Evolutionary conservation across 2,329 filamentous ascomycete genomes (phyloP).

Genomic region (Canariomyces notabilis): DNA sequence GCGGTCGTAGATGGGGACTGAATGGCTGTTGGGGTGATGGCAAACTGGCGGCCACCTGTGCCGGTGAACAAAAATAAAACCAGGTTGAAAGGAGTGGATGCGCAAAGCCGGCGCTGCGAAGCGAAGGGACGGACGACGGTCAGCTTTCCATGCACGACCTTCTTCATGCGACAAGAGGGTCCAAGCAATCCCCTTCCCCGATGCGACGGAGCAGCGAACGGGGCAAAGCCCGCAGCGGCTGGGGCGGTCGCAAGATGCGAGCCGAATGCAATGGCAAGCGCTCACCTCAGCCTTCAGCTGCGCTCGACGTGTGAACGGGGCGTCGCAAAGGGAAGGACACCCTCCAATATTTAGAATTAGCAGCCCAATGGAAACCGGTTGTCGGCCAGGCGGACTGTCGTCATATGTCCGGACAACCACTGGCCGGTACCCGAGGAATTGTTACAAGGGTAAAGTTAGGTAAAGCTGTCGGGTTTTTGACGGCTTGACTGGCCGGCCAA

Average conservation of each 20-base stretch:
- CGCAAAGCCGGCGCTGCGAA: slow-evolving; percentile 1
- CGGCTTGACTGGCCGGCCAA: no score
- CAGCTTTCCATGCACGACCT: slow-evolving; percentile 13
- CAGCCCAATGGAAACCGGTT: slow-evolving; percentile 13
- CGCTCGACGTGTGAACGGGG: slow-evolving; percentile 10
- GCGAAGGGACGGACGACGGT: slow-evolving; percentile 18
- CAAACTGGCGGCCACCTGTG: not conserved
- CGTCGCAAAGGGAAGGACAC: not conserved
- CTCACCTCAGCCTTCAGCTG: slow-evolving; percentile 14
- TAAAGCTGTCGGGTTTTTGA: no score
- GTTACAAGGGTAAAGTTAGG: not conserved
- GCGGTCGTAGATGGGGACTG: not conserved
- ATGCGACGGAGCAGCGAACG: not conserved
- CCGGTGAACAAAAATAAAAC: not conserved
- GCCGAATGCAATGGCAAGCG: slow-evolving; percentile 3
- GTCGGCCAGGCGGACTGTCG: slow-evolving; percentile 15
- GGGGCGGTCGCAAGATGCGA: slow-evolving; percentile 9
- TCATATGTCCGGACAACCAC: slow-evolving; percentile 14
- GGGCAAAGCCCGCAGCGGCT: slow-evolving; percentile 3
- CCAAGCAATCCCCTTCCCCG: slow-evolving; percentile 7
- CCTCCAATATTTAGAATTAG: not conserved
- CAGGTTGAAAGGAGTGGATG: slow-evolving; percentile 4
- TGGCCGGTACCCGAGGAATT: slow-evolving; percentile 4
- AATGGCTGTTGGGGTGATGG: not conserved
- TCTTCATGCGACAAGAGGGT: slow-evolving; percentile 19